phyloP scores from a whole-genome alignment of 371 early-diverging fungal genomes.

The Rhizopus delemar region DNA sequence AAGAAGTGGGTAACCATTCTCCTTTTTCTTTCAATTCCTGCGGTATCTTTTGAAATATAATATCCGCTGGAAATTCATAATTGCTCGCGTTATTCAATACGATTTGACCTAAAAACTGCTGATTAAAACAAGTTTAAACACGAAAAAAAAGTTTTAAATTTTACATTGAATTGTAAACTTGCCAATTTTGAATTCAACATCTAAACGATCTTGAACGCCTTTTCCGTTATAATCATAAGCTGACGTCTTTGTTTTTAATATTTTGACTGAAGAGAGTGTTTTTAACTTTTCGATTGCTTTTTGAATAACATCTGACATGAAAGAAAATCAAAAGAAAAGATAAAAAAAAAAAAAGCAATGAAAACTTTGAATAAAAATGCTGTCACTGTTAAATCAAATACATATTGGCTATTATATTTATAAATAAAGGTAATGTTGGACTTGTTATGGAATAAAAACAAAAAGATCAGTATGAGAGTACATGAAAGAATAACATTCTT shows the following conservation, averaged over 20 bases:
- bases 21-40: not conserved
- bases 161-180: not conserved
- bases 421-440: too few relatives aligned
- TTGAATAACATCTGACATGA: slow-evolving; percentile 4
- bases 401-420: too few relatives aligned
- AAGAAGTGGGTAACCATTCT: not conserved
- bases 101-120: not conserved
- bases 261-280: not conserved
- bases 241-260: not conserved
- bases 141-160: not conserved
- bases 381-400: too few relatives aligned
- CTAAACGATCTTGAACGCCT: not conserved
- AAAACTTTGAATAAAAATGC: too few relatives aligned
- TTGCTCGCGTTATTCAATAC: not conserved
- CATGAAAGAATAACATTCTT: not conserved
- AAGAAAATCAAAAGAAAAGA: not conserved
- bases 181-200: not conserved
- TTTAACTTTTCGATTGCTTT: slow-evolving; percentile 1
- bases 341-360: not conserved
- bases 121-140: not conserved
- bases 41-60: not conserved
- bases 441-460: too few relatives aligned
- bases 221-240: not conserved
- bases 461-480: too few relatives aligned
- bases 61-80: slow-evolving; percentile 3